Percentiles rank a stretch among this genome's conserved stretches.
Evolutionary conservation across 306 rosid genomes (phyloP).

Genomic region (Cucurbita pepo): DNA sequence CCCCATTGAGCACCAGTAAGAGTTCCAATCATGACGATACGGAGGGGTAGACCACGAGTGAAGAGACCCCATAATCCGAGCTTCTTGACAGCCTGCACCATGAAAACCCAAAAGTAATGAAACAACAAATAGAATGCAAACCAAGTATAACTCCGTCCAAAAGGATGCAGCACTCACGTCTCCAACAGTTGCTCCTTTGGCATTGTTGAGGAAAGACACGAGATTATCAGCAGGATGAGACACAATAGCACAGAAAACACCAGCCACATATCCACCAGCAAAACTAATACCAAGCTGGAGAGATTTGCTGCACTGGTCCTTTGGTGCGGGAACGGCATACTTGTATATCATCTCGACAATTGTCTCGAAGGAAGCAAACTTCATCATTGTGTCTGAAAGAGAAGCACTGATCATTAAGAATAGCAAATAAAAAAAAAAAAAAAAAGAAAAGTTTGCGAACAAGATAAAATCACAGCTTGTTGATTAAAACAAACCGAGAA

Average conservation of each 20-base stretch:
- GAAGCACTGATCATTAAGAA: background rate
- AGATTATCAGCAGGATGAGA: slow-evolving; percentile 99
- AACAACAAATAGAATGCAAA: background rate
- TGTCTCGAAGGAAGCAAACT: slow-evolving; percentile 88
- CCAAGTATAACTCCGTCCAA: background rate
- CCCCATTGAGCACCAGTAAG: slow-evolving; percentile 99
- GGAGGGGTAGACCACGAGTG: slow-evolving; percentile 97
- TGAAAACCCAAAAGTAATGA: background rate
- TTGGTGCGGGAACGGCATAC: slow-evolving; percentile 64
- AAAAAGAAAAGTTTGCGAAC: background rate
- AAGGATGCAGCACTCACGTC: slow-evolving; percentile 48
- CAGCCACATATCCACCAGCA: slow-evolving; percentile 92
- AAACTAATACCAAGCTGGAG: slow-evolving; percentile 91
- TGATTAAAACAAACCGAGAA: background rate
- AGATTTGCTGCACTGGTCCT: slow-evolving; percentile 65
- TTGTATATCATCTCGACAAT: slow-evolving; percentile 70
- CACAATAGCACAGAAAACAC: slow-evolving; percentile 80
- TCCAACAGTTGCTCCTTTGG: slow-evolving; percentile 93
- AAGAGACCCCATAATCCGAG: slow-evolving; percentile 66
- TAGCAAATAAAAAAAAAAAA: background rate
- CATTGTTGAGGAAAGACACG: slow-evolving; percentile 92
- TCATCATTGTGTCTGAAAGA: slow-evolving; percentile 86
- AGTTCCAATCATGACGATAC: slow-evolving; percentile 95
- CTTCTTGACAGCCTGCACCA: slow-evolving; percentile 74
- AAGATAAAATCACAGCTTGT: background rate